Evolutionary conservation across 306 rosid species (phyloP).

Genomic region (Astragalus membranaceus): DNA sequence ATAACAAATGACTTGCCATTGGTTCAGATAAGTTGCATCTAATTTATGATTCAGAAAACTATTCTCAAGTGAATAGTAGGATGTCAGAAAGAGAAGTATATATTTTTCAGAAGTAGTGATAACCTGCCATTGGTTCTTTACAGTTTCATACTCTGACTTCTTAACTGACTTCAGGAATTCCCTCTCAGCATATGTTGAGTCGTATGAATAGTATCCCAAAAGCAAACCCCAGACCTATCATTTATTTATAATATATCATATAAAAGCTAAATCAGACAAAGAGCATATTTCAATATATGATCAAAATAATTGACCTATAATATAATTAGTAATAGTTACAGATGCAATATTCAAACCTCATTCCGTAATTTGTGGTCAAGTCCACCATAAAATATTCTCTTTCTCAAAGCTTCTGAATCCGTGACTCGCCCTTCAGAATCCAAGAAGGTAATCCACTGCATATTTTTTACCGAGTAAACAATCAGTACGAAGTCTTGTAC

Average conservation of each 20-base stretch:
- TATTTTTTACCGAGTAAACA: slow-evolving; percentile 20
- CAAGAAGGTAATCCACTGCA: slow-evolving; percentile 78
- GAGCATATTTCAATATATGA: slow-evolving; percentile 19
- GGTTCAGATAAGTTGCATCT: neutral
- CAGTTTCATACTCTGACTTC: slow-evolving; percentile 69
- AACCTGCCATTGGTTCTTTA: slow-evolving; percentile 99
- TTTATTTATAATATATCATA: slow-evolving; percentile 11
- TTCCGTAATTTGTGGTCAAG: slow-evolving; percentile 72
- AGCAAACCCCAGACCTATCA: slow-evolving; percentile 81
- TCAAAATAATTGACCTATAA: slow-evolving; percentile 5
- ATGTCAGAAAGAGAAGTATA: slow-evolving; percentile 3
- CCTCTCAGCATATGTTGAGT: slow-evolving; percentile 96
- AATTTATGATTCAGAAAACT: neutral
- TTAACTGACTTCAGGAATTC: slow-evolving; percentile 58
- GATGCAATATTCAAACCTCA: slow-evolving; percentile 49
- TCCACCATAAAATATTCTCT: slow-evolving; percentile 95
- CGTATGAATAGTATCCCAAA: slow-evolving; percentile 75
- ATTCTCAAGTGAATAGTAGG: neutral
- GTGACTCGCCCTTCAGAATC: slow-evolving; percentile 85
- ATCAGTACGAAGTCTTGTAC: neutral
- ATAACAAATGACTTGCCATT: neutral
- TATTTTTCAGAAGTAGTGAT: slow-evolving; percentile 13
- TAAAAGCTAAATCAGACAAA: slow-evolving; percentile 21
- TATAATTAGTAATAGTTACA: slow-evolving; percentile 15
- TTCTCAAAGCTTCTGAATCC: slow-evolving; percentile 70